Percentiles rank a stretch among this genome's conserved stretches.
These are phyloP conservation scores for Deinandra increscens DNA, from an alignment of 129 eudicot species.

Conservation along the genomic window DNA sequence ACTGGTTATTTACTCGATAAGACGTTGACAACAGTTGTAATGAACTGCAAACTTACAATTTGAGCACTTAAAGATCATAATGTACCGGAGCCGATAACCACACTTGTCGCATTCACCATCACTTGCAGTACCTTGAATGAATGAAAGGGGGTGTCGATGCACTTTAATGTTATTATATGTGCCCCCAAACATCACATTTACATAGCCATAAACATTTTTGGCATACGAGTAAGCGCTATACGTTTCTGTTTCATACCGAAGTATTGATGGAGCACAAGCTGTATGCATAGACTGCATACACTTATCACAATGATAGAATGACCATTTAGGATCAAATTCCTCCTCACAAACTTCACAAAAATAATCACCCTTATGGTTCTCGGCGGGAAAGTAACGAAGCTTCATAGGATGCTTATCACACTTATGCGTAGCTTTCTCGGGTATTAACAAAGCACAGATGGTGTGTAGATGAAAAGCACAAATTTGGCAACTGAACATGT, in stretches of 20 bases:
- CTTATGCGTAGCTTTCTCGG: not conserved
- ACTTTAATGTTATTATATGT: not conserved
- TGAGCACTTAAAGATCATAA: not conserved
- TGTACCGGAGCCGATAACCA: not conserved
- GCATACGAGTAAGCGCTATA: too few relatives aligned
- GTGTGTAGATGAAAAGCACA: not conserved
- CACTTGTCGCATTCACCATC: not conserved
- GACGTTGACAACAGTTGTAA: not conserved
- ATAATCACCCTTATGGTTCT: slow-evolving; percentile 3
- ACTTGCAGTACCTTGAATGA: not conserved
- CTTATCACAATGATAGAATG: slow-evolving; percentile 1
- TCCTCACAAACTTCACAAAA: not conserved
- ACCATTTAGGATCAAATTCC: not conserved
- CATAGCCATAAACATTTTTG: not conserved
- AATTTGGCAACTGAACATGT: not conserved
- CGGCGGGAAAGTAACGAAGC: not conserved
- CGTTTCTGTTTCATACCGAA: not conserved
- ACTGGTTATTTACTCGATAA: too few relatives aligned
- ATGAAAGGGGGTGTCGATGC: slow-evolving; percentile 2
- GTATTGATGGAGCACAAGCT: slow-evolving; percentile 1
- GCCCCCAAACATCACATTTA: slow-evolving; percentile 11
- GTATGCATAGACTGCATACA: slow-evolving; percentile 9
- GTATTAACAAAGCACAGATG: not conserved
- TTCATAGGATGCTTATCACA: slow-evolving; percentile 1
- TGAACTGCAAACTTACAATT: not conserved